phyloP scores from a whole-genome alignment of 805 yeast genomes.

The Lachancea lanzarotensis region DNA sequence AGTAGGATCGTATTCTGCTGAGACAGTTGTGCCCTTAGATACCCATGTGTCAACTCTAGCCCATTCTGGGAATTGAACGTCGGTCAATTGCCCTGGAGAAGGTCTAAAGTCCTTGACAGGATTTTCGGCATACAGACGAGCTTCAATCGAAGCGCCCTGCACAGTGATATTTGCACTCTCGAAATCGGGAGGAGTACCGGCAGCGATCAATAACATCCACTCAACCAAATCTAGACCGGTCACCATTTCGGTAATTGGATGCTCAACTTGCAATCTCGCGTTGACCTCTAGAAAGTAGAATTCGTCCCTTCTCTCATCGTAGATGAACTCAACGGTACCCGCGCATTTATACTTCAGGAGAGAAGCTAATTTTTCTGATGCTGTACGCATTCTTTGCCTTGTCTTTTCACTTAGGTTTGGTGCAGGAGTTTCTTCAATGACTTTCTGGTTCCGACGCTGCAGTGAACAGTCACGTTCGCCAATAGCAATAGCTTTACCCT shows the following conservation, averaged over 20 bases:
- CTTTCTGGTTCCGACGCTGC: conserved; percentile 78
- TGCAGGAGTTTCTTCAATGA: conserved; percentile 45
- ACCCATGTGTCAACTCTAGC: conserved; percentile 97
- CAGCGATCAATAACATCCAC: conserved; percentile 93
- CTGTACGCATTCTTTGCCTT: conserved; percentile 42
- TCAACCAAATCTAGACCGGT: conserved; percentile 94
- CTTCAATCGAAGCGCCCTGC: conserved; percentile 93
- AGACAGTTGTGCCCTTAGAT: conserved; percentile 72
- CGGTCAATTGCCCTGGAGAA: conserved; percentile 89
- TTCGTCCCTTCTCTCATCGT: conserved; percentile 77
- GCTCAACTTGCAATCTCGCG: conserved; percentile 96
- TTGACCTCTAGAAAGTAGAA: conserved; percentile 94
- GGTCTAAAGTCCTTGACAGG: conserved; percentile 94
- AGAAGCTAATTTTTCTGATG: conserved; percentile 41
- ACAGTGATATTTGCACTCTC: conserved; percentile 45
- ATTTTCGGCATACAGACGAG: conserved; percentile 92
- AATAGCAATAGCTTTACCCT: conserved; percentile 84
- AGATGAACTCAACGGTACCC: conserved; percentile 95
- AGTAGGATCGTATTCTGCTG: conserved; percentile 95
- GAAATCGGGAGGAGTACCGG: conserved; percentile 81
- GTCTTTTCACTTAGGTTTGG: conserved; percentile 50
- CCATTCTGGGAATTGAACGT: conserved; percentile 79
- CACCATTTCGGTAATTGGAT: conserved; percentile 92
- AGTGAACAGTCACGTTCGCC: conserved; percentile 98
- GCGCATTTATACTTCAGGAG: conserved; percentile 90